Evolutionary conservation across 106 monocot genomes (phyloP).

Genomic region (Hemerocallis citrina): DNA sequence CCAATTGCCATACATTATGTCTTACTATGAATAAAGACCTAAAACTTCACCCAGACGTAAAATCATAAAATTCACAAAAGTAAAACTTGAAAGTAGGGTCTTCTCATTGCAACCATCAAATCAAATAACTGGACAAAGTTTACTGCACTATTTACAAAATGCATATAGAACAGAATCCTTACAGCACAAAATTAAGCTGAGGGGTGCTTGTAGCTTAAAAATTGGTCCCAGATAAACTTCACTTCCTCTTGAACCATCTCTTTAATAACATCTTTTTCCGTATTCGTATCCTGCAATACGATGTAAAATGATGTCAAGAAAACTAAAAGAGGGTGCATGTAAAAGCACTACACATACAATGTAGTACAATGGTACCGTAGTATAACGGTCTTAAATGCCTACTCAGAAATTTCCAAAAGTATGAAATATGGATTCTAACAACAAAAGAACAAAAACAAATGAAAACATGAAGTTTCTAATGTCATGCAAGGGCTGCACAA

Average conservation of each 20-base stretch:
- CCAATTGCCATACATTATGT: too few species aligned
- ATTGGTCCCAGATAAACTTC: slow-evolving; percentile 25
- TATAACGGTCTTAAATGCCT: background rate
- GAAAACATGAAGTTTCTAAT: background rate
- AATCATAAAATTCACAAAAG: too few species aligned
- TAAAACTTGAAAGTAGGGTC: too few species aligned
- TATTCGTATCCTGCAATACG: slow-evolving; percentile 20
- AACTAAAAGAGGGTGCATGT: background rate
- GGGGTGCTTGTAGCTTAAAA: slow-evolving; percentile 12
- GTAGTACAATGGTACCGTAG: too few species aligned
- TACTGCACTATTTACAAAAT: slow-evolving; percentile 1
- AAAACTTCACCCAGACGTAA: too few species aligned
- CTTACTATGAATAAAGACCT: too few species aligned
- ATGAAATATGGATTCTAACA: background rate
- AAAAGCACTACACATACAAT: background rate
- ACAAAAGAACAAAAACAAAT: background rate
- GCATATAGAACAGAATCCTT: background rate
- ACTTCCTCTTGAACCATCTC: slow-evolving; percentile 32
- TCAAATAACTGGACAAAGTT: too few species aligned
- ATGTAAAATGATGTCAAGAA: slow-evolving; percentile 2
- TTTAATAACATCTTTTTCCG: slow-evolving; percentile 3
- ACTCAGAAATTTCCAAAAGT: background rate
- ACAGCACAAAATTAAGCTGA: slow-evolving; percentile 1
- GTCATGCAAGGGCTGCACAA: background rate
- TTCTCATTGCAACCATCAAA: background rate